Evolutionary conservation across 2,329 filamentous ascomycete genomes (phyloP).

Genomic region (Elsinoe australis): DNA sequence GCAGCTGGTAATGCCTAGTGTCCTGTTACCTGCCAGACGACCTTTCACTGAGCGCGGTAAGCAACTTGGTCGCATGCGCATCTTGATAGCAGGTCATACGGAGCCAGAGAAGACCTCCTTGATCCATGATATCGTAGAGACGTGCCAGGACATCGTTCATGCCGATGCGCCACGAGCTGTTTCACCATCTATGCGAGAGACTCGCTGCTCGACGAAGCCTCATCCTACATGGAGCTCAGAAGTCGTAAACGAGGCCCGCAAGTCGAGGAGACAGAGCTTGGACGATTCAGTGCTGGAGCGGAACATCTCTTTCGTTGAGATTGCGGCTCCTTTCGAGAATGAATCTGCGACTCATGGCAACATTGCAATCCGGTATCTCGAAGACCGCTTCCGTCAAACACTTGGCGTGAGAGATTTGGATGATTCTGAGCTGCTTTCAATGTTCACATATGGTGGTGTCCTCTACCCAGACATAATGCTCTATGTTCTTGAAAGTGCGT

Average conservation of each 20-base stretch:
- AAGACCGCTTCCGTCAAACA: constrained; percentile 58
- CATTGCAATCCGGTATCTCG: constrained; percentile 53
- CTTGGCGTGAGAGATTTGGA: constrained; percentile 54
- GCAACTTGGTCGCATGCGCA: constrained; percentile 74
- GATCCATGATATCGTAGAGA: constrained; percentile 78
- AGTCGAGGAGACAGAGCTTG: constrained; percentile 59
- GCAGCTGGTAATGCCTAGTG: constrained; percentile 96
- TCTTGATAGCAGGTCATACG: constrained; percentile 74
- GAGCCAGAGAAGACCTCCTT: constrained; percentile 84
- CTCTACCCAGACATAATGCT: constrained; percentile 77
- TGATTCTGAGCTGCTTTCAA: constrained; percentile 65
- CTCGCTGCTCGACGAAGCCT: constrained; percentile 13
- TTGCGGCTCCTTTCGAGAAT: constrained; percentile 51
- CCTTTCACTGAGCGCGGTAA: constrained; percentile 87
- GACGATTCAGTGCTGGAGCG: constrained; percentile 75
- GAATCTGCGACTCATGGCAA: constrained; percentile 31
- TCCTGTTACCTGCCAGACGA: constrained; percentile 78
- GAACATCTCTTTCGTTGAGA: constrained; percentile 91
- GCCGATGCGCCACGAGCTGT: constrained; percentile 54
- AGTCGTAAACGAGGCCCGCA: constrained; percentile 50
- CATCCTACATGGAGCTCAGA: constrained; percentile 30
- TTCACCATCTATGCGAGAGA: background rate
- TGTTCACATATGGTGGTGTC: constrained; percentile 75
- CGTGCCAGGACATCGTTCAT: constrained; percentile 87
- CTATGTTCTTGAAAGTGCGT: constrained; percentile 55